Evolutionary conservation across 2,329 filamentous ascomycete species (phyloP).

Genomic region (Neonectria coccinea): DNA sequence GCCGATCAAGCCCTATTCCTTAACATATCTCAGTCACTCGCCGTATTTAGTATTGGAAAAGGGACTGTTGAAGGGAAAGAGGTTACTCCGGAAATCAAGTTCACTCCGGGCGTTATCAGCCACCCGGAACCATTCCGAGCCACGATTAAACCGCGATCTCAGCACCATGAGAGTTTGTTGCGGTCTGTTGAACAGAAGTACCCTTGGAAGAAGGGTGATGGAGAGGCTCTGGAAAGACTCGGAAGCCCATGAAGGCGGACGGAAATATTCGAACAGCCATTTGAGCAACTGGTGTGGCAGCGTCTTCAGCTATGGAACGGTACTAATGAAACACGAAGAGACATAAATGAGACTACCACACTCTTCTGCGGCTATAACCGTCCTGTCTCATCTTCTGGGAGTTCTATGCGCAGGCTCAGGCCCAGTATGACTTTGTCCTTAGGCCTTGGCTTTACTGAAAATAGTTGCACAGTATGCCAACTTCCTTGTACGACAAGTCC

Average conservation of each 20-base stretch:
- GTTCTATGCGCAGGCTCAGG: too few relatives aligned
- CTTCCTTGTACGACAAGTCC: too few relatives aligned
- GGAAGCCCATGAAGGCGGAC: background rate
- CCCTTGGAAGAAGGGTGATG: slow-evolving; percentile 37
- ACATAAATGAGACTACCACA: too few relatives aligned
- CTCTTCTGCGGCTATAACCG: too few relatives aligned
- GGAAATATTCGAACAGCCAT: too few relatives aligned
- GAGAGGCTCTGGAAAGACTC: slow-evolving; percentile 8
- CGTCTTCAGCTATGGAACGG: too few relatives aligned
- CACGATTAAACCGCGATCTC: slow-evolving; percentile 28
- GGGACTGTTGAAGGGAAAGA: background rate
- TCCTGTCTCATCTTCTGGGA: too few relatives aligned
- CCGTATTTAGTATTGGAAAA: slow-evolving; percentile 56
- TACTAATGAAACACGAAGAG: too few relatives aligned
- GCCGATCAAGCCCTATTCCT: slow-evolving; percentile 48
- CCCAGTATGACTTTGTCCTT: too few relatives aligned
- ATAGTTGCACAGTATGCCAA: too few relatives aligned
- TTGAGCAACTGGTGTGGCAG: too few relatives aligned
- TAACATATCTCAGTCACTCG: slow-evolving; percentile 55
- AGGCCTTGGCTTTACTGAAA: too few relatives aligned
- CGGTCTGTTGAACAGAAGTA: slow-evolving; percentile 27
- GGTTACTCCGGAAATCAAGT: slow-evolving; percentile 3
- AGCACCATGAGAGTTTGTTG: slow-evolving; percentile 26
- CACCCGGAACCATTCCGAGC: slow-evolving; percentile 30
- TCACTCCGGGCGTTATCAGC: slow-evolving; percentile 34